phyloP scores from a whole-genome alignment of 1,284 basidiomycete species.

The Apiotrichum laibachii region DNA sequence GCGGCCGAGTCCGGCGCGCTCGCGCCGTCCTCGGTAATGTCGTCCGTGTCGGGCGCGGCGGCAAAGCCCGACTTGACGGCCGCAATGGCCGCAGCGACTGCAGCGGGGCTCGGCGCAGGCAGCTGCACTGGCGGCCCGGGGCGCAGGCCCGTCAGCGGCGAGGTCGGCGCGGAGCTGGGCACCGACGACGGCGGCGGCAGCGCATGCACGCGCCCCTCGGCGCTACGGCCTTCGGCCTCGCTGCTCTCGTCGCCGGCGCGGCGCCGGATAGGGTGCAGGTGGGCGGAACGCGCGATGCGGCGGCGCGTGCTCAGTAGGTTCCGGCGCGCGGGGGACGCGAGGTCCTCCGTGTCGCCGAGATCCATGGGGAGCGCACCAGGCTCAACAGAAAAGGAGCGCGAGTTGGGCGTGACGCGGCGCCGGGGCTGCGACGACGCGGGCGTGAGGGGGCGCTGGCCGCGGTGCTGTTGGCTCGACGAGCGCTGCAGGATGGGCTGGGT shows the following conservation, averaged over 20 bases:
- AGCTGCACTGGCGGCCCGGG: no score
- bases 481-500: no score
- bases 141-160: background rate
- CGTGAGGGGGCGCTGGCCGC: background rate
- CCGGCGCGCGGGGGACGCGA: background rate
- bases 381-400: conserved; percentile 6
- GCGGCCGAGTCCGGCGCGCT: background rate
- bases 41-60: conserved; percentile 5
- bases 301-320: background rate
- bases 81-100: background rate
- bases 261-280: conserved; percentile 38
- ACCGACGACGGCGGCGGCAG: background rate
- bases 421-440: background rate
- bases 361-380: background rate
- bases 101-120: background rate
- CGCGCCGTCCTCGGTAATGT: conserved; percentile 2
- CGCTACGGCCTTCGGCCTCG: conserved; percentile 5
- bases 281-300: conserved; percentile 35
- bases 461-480: no score
- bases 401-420: conserved; percentile 1
- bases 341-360: conserved; percentile 5
- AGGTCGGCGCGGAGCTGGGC: background rate
- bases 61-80: background rate
- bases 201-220: no score
- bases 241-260: conserved; percentile 12